phyloP scores from a whole-genome alignment of 176 grass and related monocot species.

The Ensete ventricosum region DNA sequence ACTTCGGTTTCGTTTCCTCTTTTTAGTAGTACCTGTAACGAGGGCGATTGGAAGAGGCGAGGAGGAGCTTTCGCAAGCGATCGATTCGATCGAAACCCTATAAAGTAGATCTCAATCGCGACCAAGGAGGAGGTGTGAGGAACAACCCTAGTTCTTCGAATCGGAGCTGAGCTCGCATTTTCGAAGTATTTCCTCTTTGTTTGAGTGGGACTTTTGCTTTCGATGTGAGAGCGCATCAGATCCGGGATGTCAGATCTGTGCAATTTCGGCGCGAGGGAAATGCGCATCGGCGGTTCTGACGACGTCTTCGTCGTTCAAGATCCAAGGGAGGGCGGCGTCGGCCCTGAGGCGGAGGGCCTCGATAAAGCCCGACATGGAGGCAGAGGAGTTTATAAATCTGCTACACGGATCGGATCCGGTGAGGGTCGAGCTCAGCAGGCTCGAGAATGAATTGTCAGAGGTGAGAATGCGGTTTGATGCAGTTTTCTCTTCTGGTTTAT shows the following conservation, averaged over 20 bases:
- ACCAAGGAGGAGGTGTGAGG: no score
- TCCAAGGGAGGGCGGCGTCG: slow-evolving; percentile 4
- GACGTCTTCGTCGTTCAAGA: slow-evolving; percentile 35
- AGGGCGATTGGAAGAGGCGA: not conserved
- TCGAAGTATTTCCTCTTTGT: not conserved
- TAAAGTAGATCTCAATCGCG: not conserved
- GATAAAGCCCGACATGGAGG: no score
- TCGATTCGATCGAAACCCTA: not conserved
- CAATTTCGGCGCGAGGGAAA: no score
- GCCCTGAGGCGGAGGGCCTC: no score
- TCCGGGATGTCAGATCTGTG: slow-evolving; percentile 61
- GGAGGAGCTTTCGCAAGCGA: not conserved
- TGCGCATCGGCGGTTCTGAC: slow-evolving; percentile 9
- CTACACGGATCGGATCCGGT: slow-evolving; percentile 99
- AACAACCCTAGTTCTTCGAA: not conserved
- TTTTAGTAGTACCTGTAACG: not conserved
- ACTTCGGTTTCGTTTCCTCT: not conserved
- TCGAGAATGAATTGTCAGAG: slow-evolving; percentile 93
- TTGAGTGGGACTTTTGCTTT: no score
- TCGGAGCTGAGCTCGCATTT: not conserved
- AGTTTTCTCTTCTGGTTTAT: not conserved
- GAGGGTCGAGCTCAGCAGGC: slow-evolving; percentile 84
- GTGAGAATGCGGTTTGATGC: no score
- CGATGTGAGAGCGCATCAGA: slow-evolving; percentile 34
- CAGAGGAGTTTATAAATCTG: slow-evolving; percentile 96